These are phyloP conservation scores for Daphne laureola DNA, from an alignment of 441 rosid genomes.

Conservation along the genomic window DNA sequence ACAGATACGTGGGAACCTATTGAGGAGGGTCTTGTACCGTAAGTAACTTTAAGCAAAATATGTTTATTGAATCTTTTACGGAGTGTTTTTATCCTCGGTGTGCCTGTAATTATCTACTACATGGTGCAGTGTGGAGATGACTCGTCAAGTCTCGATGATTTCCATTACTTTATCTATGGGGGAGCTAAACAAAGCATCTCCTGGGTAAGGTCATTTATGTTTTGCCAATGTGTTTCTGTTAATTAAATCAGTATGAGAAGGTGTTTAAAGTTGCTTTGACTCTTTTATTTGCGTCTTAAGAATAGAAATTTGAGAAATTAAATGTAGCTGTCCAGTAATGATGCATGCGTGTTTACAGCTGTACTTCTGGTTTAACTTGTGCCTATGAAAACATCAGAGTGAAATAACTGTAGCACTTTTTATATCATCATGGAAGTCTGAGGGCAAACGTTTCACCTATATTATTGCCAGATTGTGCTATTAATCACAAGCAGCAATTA, in stretches of 20 bases:
- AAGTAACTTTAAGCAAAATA: slow-evolving; percentile 15
- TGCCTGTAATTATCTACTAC: slow-evolving; percentile 15
- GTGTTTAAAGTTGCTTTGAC: too few relatives aligned
- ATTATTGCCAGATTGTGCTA: too few relatives aligned
- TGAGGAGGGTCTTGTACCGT: slow-evolving; percentile 94
- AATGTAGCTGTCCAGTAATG: too few relatives aligned
- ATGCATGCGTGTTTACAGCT: too few relatives aligned
- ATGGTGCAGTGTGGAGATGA: slow-evolving; percentile 79
- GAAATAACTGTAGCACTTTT: too few relatives aligned
- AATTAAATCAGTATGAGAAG: slow-evolving; percentile 5
- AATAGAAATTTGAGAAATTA: too few relatives aligned
- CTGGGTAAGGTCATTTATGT: slow-evolving; percentile 53
- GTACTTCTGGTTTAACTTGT: too few relatives aligned
- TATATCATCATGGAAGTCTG: too few relatives aligned
- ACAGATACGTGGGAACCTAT: slow-evolving; percentile 91
- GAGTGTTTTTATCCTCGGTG: not conserved
- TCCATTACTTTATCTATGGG: slow-evolving; percentile 67
- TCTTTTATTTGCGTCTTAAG: not conserved
- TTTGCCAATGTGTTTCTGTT: not conserved
- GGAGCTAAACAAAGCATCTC: slow-evolving; percentile 60
- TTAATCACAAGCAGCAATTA: too few relatives aligned
- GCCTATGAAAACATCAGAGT: too few relatives aligned
- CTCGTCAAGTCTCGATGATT: slow-evolving; percentile 91
- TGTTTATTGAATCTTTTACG: slow-evolving; percentile 3
- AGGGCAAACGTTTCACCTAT: too few relatives aligned